Base-by-base conservation (phyloP, 345 rosid species). In the Noccaea bulbosa region DNA sequence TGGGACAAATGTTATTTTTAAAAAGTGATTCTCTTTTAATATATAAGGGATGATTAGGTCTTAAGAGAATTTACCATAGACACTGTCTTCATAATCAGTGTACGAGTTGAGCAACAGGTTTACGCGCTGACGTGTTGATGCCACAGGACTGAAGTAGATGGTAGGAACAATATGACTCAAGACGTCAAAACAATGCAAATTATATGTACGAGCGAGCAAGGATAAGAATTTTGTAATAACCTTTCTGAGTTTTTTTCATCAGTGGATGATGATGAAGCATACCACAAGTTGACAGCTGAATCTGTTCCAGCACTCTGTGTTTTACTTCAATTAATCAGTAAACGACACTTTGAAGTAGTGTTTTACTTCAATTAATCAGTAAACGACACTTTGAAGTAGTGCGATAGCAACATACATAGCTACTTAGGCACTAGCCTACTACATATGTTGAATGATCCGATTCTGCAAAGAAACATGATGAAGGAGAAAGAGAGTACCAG, bases 221-320 rank as follows among this genome's bases (percentile, higher is more conserved):
- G 59, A 44, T 40, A 40, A 46, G 73, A 69, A 65, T 68, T 38
- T 27, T 62, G 46, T 40, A 33, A 66, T 45, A 58, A 89, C 94
- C 96, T 85, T 52, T 81, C 84, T 59, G 85, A 73, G 49, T 67
- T 40, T 60, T 66, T 67, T 6, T 80, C 88, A 65, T 80, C 84
- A 50, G 67, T 54, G 44, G 78, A 55, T 39, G 88, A 78, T 48
- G 78, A 80, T 53, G 93, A 70, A 76, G 88, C 83, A 72, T 61
- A 73, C 98, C 98, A 93, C 83, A 93, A 79, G 76, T 87, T 89
- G 63, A 93, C 97, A 22, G 82, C 82, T 8, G 96, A 93, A 71
- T 91, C 97, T 34, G 96, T 91, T 49, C 98, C 98, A 74, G 92
- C 85, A 75, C 97, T 89, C 98, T 89, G 91, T 79, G 74, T 71